Conservation (phyloP, 768 basidiomycete genomes). For the Panaeolus cyanescens region DNA sequence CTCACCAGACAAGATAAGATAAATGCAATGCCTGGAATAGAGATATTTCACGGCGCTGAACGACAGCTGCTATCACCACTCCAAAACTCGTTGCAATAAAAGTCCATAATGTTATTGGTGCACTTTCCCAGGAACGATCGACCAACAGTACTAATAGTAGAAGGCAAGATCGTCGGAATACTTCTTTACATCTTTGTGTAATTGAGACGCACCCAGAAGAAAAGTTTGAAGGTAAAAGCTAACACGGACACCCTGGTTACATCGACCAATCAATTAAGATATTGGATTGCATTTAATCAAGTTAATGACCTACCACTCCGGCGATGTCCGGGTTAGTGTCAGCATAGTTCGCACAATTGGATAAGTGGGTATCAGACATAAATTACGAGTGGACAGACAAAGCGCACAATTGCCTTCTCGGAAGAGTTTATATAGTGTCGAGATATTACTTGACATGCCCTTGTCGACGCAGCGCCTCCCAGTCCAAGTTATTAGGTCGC, state of each 20-base stretch:
- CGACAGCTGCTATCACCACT: slow-evolving; percentile 38
- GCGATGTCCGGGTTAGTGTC: slow-evolving; percentile 34
- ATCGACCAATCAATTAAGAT: slow-evolving; percentile 1
- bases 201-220: slow-evolving; percentile 20
- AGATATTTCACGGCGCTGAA: slow-evolving; percentile 32
- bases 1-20: slow-evolving; percentile 42
- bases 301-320: slow-evolving; percentile 25
- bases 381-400: neutral
- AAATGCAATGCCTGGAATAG: slow-evolving; percentile 43
- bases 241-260: slow-evolving; percentile 32
- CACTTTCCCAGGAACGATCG: slow-evolving; percentile 41
- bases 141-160: slow-evolving; percentile 36
- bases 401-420: neutral
- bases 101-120: slow-evolving; percentile 43
- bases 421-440: neutral
- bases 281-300: neutral
- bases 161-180: neutral
- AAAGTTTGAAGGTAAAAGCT: slow-evolving; percentile 31
- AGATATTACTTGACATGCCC: slow-evolving; percentile 8
- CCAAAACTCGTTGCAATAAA: slow-evolving; percentile 43
- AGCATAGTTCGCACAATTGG: slow-evolving; percentile 17
- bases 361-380: slow-evolving; percentile 4
- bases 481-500: neutral
- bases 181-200: neutral
- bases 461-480: neutral